Conservation (phyloP, 371 early-diverging fungal species). For the Lichtheimia ramosa region DNA sequence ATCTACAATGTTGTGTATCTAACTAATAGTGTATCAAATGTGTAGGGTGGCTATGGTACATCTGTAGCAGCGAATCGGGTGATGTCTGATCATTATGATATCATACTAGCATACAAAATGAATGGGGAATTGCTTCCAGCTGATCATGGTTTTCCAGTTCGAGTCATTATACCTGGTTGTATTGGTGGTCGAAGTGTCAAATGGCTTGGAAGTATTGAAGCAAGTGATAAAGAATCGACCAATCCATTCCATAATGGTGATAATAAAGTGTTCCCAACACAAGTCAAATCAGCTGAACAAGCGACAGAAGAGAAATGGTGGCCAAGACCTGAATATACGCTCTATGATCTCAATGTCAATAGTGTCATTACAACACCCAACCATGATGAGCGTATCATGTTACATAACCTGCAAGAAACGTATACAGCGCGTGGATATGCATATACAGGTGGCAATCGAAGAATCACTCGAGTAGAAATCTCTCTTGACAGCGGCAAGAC, state of each 20-base stretch:
- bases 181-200: conserved; percentile 89
- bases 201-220: conserved; percentile 66
- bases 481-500: conserved; percentile 77
- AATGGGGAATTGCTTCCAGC: conserved; percentile 75
- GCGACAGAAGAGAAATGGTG: conserved; percentile 56
- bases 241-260: conserved; percentile 81
- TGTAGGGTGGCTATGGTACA: conserved; percentile 73
- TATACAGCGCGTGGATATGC: conserved; percentile 72
- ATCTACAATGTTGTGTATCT: not conserved
- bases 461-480: conserved; percentile 76
- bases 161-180: conserved; percentile 83
- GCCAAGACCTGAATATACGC: conserved; percentile 59
- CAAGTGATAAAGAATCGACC: conserved; percentile 60
- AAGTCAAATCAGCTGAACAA: conserved; percentile 45
- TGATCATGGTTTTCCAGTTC: conserved; percentile 83
- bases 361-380: conserved; percentile 54
- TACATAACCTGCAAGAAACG: conserved; percentile 19
- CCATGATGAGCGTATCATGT: conserved; percentile 40
- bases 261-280: conserved; percentile 80
- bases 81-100: conserved; percentile 70
- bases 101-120: conserved; percentile 87
- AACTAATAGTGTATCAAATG: too few relatives aligned
- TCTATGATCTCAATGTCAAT: conserved; percentile 73
- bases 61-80: conserved; percentile 72
- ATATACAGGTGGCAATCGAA: conserved; percentile 72